Evolutionary conservation across 192 early-diverging fungal species (phyloP), one percentile per base, ranked within the genome.

Genomic region (Backusella liffmaniae): DNA sequence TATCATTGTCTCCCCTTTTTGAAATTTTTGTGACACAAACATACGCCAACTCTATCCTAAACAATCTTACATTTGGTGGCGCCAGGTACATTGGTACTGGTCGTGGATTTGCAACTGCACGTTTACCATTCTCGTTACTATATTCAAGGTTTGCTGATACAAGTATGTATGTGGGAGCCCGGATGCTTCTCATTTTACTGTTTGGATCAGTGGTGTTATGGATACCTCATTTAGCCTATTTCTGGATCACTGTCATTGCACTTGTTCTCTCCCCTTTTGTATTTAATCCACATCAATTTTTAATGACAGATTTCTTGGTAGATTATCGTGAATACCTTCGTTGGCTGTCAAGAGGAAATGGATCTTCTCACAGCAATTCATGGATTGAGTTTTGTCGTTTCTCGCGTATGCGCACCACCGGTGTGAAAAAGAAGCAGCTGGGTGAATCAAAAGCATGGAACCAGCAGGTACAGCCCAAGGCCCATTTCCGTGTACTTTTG

Each of bases 241-340:
- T 95, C 67, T 95, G 94, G 94, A 86, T 94, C 21, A 93, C 91
- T 36, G 91, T 92, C 35, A 82, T 93, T 13, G 90, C 93, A 29
- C 79, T 96, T 36, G 73, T 90, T 49, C 82, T 96, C 34, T 91
- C 94, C 39, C 94, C 95, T 13, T 96, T 95, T 79, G 34, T 96
- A 68, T 96, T 94, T 84, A 96, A 96, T 76, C 94, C 93, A 37
- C 94, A 94, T 78, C 95, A 96, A 84, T 95, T 96, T 66, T 87
- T 88, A 30, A 78, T 94, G 76, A 84, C 82, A 0, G 91, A 93
- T 77, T 95, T 95, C 79, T 85, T 95, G 74, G 73, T 91, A 32
- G 95, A 96, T 79, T 96, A 94, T 83, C 90, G 87, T 42, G 89
- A 92, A 68, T 92, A 89, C 80, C 75, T 96, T 73, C 88, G 87